Conservation (phyloP, 805 yeast species). For the Candida endomychidarum region DNA sequence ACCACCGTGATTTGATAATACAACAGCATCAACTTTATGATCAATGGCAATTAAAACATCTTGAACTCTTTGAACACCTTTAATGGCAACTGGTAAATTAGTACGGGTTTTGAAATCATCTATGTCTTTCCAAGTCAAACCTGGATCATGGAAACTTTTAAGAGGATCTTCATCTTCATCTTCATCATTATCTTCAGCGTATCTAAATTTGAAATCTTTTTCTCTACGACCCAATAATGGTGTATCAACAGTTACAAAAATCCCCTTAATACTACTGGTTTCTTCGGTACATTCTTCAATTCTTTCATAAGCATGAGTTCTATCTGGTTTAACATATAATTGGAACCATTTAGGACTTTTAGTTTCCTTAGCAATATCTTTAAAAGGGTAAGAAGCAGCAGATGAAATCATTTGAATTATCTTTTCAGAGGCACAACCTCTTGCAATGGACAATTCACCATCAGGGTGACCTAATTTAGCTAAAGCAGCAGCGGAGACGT, state of each 20-base stretch:
- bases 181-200: conserved; percentile 25
- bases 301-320: conserved; percentile 28
- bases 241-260: conserved; percentile 57
- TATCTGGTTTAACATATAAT: conserved; percentile 44
- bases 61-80: conserved; percentile 83
- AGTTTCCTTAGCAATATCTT: conserved; percentile 38
- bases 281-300: conserved; percentile 39
- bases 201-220: conserved; percentile 41
- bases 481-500: conserved; percentile 49
- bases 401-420: conserved; percentile 51
- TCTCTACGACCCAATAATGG: conserved; percentile 56
- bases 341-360: conserved; percentile 40
- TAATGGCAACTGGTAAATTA: conserved; percentile 58
- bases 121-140: conserved; percentile 34
- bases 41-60: conserved; percentile 76
- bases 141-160: conserved; percentile 15
- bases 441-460: conserved; percentile 43
- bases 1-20: conserved; percentile 87
- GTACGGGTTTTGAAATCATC: conserved; percentile 55
- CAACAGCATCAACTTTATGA: conserved; percentile 73
- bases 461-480: conserved; percentile 44
- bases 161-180: conserved; percentile 27
- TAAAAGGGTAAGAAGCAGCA: conserved; percentile 39
- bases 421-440: conserved; percentile 40
- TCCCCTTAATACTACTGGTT: conserved; percentile 38